Conservation (phyloP, 331 rosid genomes). For the Spiraea crenata region DNA sequence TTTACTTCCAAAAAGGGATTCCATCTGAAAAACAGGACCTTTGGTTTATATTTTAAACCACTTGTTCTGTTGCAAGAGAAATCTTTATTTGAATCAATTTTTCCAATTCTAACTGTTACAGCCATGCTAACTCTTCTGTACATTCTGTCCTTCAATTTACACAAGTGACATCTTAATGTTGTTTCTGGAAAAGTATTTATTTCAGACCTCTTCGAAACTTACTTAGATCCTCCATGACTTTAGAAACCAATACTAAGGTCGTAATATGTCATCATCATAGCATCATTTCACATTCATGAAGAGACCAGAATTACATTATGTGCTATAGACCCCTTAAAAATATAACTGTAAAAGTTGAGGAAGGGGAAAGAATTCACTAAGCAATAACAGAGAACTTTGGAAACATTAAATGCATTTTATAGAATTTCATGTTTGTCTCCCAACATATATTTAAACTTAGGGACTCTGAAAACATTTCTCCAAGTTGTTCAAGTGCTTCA, state of each 20-base stretch:
- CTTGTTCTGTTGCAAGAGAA: neutral
- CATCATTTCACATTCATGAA: neutral
- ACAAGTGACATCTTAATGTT: neutral
- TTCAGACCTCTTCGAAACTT: neutral
- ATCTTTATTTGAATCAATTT: neutral
- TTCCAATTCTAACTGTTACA: neutral
- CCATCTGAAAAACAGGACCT: constrained; percentile 45
- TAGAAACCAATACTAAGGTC: neutral
- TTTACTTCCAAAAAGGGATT: constrained; percentile 64
- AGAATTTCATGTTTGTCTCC: neutral
- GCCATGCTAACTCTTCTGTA: neutral
- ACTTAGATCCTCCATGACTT: neutral
- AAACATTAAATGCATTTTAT: neutral
- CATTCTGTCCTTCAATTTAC: neutral
- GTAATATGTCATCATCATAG: neutral
- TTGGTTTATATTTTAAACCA: neutral
- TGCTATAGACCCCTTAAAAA: neutral
- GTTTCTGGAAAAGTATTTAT: neutral
- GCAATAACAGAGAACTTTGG: neutral
- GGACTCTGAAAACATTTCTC: neutral
- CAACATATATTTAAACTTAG: neutral
- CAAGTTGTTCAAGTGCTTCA: neutral
- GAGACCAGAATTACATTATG: neutral
- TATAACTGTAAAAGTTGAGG: neutral
- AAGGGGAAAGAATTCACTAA: neutral